Conservation (phyloP, 331 rosid species). For the Rhamnella rubrinervis region DNA sequence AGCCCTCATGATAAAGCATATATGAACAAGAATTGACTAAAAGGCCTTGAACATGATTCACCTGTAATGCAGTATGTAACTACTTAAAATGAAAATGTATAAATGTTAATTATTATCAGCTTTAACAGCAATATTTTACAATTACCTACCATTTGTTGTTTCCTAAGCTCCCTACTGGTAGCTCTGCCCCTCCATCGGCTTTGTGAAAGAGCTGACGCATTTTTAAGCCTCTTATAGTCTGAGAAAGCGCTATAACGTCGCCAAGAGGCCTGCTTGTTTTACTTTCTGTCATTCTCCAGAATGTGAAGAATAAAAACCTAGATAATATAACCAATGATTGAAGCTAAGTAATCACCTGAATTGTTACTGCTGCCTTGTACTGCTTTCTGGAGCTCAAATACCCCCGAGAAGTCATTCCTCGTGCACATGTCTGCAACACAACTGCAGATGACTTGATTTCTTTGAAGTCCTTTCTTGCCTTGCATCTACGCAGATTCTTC, state of each 20-base stretch:
- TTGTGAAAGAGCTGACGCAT: conserved; percentile 33
- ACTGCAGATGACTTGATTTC: conserved; percentile 34
- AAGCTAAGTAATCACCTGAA: conserved; percentile 54
- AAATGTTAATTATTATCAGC: no score
- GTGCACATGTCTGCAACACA: conserved; percentile 62
- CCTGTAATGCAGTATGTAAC: no score
- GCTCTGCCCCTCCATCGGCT: conserved; percentile 26
- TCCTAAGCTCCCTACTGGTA: conserved; percentile 23
- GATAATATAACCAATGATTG: conserved; percentile 2
- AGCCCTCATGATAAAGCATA: no score
- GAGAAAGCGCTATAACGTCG: conserved; percentile 41
- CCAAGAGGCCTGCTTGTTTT: conserved; percentile 45
- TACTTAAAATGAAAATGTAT: no score
- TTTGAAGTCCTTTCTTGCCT: conserved; percentile 46
- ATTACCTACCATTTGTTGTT: conserved; percentile 32
- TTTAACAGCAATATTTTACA: no score
- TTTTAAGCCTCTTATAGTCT: conserved; percentile 43
- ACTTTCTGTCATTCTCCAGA: conserved; percentile 17
- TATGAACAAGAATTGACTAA: no score
- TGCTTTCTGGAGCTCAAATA: conserved; percentile 43
- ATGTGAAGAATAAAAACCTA: conserved; percentile 21
- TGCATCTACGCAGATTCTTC: conserved; percentile 37
- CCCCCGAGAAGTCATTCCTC: conserved; percentile 49
- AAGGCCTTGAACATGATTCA: no score
- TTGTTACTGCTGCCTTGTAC: conserved; percentile 35